Evolutionary conservation across 495 filamentous ascomycete genomes (phyloP), one percentile per base, ranked within the genome.

Genomic region (Penicillium paradoxum): DNA sequence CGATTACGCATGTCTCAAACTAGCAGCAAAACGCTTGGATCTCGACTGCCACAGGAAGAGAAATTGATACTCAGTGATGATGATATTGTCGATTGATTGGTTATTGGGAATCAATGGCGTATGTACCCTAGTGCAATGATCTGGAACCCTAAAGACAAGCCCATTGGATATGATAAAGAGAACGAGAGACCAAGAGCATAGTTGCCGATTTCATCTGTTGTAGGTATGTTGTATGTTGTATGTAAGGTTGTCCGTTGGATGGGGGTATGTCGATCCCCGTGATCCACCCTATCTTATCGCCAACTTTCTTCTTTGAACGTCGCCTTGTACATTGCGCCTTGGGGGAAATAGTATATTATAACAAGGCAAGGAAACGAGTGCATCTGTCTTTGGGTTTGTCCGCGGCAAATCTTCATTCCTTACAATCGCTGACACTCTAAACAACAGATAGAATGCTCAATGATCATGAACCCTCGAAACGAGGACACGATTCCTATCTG

Each of bases 11-110:
- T 19, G 39, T 6, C 18, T 49, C 32, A 45, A 52, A 24, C 29
- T 40, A 57, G 37, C 48, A 49, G 33, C 17, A 44, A 50, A 34
- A 22, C 36, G 13, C 47, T 58, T 39, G 58, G 52, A 14, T 29
- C 58, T 49, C 53, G 30, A 22, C 59, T 53, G 30, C 52, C 59
- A 33, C 58, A 75, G 17, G 71, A 74, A 49, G 80, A 84, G 67
- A 85, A 83, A 45, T 65, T 95, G 51, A 81, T 91, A 47, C 72
- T 97, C 38, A 90, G 86, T 61, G 92, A 97, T 65, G 93, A 98
- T 76, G 93, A 98, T 77, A 97, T 98, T 69, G 90, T 91, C 69
- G 92, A 97, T 72, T 82, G 86, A 36, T 3, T 27, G 24, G 7
- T 27, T 27, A n/a, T n/a, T n/a, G n/a, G 38, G 34, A 8, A 15